A percentile compares a stretch with the other conserved stretches of the same genome.
Evolutionary conservation across 1,139 yeast species (phyloP).

Genomic region (Spathaspora jeffriesii): DNA sequence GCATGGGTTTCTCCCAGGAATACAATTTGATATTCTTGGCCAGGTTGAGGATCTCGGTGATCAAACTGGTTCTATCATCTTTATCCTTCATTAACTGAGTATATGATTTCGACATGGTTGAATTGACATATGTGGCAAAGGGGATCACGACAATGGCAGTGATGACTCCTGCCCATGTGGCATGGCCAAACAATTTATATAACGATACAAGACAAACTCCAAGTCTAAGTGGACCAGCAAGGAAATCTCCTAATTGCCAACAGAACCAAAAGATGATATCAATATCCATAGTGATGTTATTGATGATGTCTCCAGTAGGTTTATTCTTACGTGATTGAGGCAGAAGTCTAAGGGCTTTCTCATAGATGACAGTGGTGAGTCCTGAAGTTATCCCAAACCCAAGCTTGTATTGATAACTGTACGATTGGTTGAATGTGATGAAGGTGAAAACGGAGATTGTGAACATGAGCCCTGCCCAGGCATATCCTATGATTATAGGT

Average conservation of each 20-base stretch:
- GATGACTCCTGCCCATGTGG: slow-evolving; percentile 36
- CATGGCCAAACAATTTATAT: slow-evolving; percentile 29
- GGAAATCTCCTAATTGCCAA: slow-evolving; percentile 18
- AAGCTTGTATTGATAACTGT: slow-evolving; percentile 18
- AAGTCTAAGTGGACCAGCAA: slow-evolving; percentile 59
- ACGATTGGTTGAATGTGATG: slow-evolving; percentile 26
- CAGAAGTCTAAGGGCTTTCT: slow-evolving; percentile 34
- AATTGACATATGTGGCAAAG: slow-evolving; percentile 28
- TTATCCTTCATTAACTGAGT: slow-evolving; percentile 27
- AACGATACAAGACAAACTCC: slow-evolving; percentile 27
- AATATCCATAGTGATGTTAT: slow-evolving; percentile 39
- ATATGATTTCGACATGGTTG: slow-evolving; percentile 26
- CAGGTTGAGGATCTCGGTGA: slow-evolving; percentile 39
- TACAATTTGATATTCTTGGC: slow-evolving; percentile 41
- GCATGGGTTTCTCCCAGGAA: slow-evolving; percentile 44
- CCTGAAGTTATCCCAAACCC: slow-evolving; percentile 22
- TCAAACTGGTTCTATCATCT: slow-evolving; percentile 38
- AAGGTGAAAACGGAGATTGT: slow-evolving; percentile 23
- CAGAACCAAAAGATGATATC: slow-evolving; percentile 25
- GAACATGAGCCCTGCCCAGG: slow-evolving; percentile 30
- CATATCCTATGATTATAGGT: slow-evolving; percentile 27
- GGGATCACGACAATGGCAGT: slow-evolving; percentile 37
- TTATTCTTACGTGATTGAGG: slow-evolving; percentile 39
- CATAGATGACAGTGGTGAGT: slow-evolving; percentile 30
- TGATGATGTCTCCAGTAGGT: slow-evolving; percentile 41